Conservation (phyloP, 202 grass and related monocot species). For the Schoenoplectus triqueter region DNA sequence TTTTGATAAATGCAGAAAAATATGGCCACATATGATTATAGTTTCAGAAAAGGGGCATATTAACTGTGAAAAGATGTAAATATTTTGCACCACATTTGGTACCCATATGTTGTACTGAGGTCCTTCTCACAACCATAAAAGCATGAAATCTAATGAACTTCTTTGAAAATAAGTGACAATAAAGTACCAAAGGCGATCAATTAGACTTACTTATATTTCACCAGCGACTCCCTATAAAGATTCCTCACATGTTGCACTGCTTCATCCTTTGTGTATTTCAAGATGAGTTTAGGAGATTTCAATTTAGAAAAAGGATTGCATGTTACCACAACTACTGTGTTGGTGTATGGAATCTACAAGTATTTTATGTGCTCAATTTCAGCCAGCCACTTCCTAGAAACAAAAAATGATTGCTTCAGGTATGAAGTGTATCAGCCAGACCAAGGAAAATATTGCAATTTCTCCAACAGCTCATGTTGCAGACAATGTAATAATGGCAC, state of each 20-base stretch:
- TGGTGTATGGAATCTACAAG: conserved; percentile 80
- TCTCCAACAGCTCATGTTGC: not conserved
- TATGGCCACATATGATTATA: not conserved
- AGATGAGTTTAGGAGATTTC: conserved; percentile 66
- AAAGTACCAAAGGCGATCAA: conserved; percentile 25
- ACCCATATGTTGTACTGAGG: not conserved
- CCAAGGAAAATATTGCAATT: not conserved
- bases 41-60: not conserved
- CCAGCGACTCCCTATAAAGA: conserved; percentile 75
- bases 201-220: conserved; percentile 64
- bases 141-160: conserved; percentile 5
- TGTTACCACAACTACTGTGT: conserved; percentile 69
- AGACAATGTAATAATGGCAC: not conserved
- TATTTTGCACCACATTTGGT: conserved; percentile 2
- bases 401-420: conserved; percentile 19
- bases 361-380: conserved; percentile 93
- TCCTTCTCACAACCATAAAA: not conserved
- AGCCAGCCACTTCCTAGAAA: conserved; percentile 81
- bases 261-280: conserved; percentile 79
- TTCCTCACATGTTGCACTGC: conserved; percentile 61
- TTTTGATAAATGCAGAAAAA: not conserved
- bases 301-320: conserved; percentile 81
- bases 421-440: not conserved
- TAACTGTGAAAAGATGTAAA: conserved; percentile 16
- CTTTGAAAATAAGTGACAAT: not conserved